Conservation (phyloP, 139 green algal genomes). For the Edaphochlamys debaryana region DNA sequence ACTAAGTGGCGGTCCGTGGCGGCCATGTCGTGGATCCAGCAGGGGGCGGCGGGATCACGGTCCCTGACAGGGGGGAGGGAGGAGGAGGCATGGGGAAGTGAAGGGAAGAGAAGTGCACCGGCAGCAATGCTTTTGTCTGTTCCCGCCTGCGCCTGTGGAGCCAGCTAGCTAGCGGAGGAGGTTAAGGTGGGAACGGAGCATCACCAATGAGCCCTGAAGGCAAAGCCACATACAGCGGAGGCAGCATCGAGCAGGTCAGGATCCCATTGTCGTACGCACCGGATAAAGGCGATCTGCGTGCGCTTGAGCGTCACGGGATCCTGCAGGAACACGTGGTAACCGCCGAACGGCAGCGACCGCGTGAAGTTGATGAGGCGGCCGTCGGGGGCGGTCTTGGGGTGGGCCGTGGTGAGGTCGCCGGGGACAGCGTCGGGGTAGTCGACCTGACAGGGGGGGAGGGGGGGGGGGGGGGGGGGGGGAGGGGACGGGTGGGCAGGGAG, state of each 20-base stretch:
- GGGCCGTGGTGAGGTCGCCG: constrained; percentile 76
- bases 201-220: too few species aligned
- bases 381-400: constrained; percentile 52
- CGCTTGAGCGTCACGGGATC: constrained; percentile 49
- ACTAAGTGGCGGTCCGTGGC: constrained; percentile 59
- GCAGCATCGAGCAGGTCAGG: too few species aligned
- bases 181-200: too few species aligned
- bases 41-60: constrained; percentile 52
- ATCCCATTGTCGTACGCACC: constrained; percentile 30
- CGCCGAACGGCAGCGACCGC: constrained; percentile 56
- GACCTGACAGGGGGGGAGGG: neutral
- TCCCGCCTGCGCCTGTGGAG: too few species aligned
- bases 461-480: too few species aligned
- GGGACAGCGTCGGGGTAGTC: constrained; percentile 41
- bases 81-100: neutral
- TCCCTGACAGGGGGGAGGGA: constrained; percentile 43
- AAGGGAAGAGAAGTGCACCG: neutral
- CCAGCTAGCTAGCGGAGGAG: too few species aligned
- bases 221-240: too few species aligned
- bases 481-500: neutral
- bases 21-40: constrained; percentile 87
- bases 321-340: constrained; percentile 57
- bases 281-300: constrained; percentile 55
- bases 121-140: too few species aligned
- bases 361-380: constrained; percentile 71